Evolutionary conservation across 257 asterid genomes (phyloP), one percentile per base, ranked within the genome.

Genomic region (Nicotiana undulata): DNA sequence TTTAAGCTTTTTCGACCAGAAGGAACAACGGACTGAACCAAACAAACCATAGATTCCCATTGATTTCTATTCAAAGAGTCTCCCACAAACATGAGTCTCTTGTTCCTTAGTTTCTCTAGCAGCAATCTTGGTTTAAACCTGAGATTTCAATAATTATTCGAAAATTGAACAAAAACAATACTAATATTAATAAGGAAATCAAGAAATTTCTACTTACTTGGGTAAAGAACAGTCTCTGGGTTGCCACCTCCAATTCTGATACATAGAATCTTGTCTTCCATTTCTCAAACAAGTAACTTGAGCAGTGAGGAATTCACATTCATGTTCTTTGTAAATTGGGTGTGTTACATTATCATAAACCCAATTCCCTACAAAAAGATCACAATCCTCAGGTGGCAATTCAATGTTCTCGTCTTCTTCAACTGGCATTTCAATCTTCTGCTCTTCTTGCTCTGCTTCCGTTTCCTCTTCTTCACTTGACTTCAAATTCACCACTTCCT

Each of bases 161-260:
- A 22, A 4, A 40, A 8, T 24, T 15, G 34, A 0, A 17, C 52
- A 6, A n/a, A 29, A 59, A 4, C 29, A 59, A 28, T 37, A 74
- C 53, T 75, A 52, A 68, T 26, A 26, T 26, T 26, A 26, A 26
- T 26, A 26, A 26, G 28, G 28, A 26, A 26, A 29, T 44, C 3
- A 49, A 24, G 13, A 40, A 28, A 26, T 29, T 58, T 29, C 18
- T 12, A 72, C 83, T 70, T 81, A 88, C 97, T 88, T 90, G 37
- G 98, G 97, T 88, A 93, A 82, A 74, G 93, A 86, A 83, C 98
- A 93, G 22, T 88, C 92, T 80, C 79, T 87, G 56, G 98, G 97
- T 78, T 92, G 96, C 98, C 97, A 93, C 52, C 88, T 90, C 98
- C 98, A 93, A 1, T 90, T 86, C 92, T 93, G 98, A 72, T 84